Percentiles rank a stretch among this genome's conserved stretches.
phyloP scores from a whole-genome alignment of 1,284 basidiomycete genomes.

The Irpex rosettiformis region DNA sequence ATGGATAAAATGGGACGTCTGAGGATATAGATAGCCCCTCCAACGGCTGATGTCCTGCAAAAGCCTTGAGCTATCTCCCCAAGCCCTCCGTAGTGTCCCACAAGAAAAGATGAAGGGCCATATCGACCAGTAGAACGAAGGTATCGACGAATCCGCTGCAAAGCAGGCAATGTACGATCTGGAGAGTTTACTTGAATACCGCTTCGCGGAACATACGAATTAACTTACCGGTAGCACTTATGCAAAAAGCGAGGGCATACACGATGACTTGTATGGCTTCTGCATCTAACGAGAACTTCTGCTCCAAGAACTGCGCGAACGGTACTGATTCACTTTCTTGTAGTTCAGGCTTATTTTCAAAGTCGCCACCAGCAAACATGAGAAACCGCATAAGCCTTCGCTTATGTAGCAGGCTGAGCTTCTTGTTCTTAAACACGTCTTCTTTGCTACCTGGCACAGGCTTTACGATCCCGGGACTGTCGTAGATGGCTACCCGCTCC shows the following conservation, averaged over 20 bases:
- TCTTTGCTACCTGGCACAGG: slow-evolving; percentile 90
- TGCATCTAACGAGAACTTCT: slow-evolving; percentile 59
- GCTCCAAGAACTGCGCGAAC: slow-evolving; percentile 60
- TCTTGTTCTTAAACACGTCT: slow-evolving; percentile 87
- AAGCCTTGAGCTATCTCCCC: slow-evolving; percentile 95
- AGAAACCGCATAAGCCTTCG: slow-evolving; percentile 92
- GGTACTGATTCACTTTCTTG: slow-evolving; percentile 52
- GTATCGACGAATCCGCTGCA: slow-evolving; percentile 69
- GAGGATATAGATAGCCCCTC: slow-evolving; percentile 83
- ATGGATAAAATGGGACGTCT: slow-evolving; percentile 53
- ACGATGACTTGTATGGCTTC: slow-evolving; percentile 58
- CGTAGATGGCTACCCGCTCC: slow-evolving; percentile 69
- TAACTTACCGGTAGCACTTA: slow-evolving; percentile 45
- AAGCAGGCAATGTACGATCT: slow-evolving; percentile 65
- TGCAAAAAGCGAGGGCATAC: slow-evolving; percentile 73
- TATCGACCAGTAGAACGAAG: slow-evolving; percentile 84
- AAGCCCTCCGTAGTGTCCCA: slow-evolving; percentile 92
- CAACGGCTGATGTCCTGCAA: slow-evolving; percentile 85
- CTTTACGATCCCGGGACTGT: slow-evolving; percentile 42
- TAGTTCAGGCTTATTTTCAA: slow-evolving; percentile 62
- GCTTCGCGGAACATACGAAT: background rate
- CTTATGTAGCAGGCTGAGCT: slow-evolving; percentile 82
- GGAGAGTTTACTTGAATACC: slow-evolving; percentile 2
- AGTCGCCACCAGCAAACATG: slow-evolving; percentile 73
- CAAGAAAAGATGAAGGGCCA: slow-evolving; percentile 86